Conservation (phyloP, 352 stramenopile genomes). For the Phytophthora vignae region DNA sequence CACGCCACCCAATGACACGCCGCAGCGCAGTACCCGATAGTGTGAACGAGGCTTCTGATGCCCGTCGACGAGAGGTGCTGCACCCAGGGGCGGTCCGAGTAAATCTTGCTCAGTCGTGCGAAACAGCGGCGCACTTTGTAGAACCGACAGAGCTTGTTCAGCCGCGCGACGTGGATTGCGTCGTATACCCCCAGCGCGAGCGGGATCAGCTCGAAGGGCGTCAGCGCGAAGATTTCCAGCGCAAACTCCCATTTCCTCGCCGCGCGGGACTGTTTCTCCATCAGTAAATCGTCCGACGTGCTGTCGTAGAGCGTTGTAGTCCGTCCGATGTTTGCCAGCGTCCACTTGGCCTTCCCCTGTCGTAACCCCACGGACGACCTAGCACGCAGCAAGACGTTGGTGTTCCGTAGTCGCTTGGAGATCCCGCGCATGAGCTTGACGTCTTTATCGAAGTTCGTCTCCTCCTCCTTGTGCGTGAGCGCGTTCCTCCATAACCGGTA, state of each 20-base stretch:
- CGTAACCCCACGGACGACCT: constrained; percentile 4
- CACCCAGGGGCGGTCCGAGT: constrained; percentile 46
- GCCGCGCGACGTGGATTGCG: constrained; percentile 52
- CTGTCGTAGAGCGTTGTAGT: constrained; percentile 19
- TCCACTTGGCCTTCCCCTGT: constrained; percentile 45
- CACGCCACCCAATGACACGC: constrained; percentile 63
- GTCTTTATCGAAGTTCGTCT: constrained; percentile 54
- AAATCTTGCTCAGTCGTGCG: constrained; percentile 53
- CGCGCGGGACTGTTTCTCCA: constrained; percentile 4
- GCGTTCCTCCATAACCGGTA: constrained; percentile 49
- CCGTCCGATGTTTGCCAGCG: constrained; percentile 42
- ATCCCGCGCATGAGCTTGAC: constrained; percentile 55
- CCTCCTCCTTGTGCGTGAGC: constrained; percentile 50
- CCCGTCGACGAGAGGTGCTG: constrained; percentile 60
- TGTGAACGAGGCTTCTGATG: constrained; percentile 50
- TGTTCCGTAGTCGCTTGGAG: constrained; percentile 26
- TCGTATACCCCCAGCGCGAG: constrained; percentile 48
- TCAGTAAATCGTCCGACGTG: background rate
- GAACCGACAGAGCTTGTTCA: constrained; percentile 61
- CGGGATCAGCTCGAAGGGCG: constrained; percentile 59
- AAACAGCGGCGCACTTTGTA: constrained; percentile 51
- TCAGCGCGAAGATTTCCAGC: constrained; percentile 55
- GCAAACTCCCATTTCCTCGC: constrained; percentile 40
- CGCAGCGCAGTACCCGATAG: constrained; percentile 36
- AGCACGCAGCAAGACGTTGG: constrained; percentile 28